Percentiles rank a stretch among this genome's conserved stretches.
Evolutionary conservation across 108 stramenopile genomes (phyloP).

Genomic region (Nitzschia inconspicua): DNA sequence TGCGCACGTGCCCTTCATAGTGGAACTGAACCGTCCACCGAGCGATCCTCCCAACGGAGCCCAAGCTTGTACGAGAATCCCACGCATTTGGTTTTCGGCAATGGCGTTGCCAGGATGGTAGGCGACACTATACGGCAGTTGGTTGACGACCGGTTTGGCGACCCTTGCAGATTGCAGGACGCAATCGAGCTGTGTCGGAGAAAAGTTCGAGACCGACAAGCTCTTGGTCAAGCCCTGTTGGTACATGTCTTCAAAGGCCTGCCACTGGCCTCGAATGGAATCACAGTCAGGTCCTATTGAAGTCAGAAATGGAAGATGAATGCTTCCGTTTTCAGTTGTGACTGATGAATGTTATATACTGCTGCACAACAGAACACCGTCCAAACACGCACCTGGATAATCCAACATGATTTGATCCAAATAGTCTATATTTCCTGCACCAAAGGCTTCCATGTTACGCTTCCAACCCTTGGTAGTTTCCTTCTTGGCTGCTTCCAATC

Average conservation of each 20-base stretch:
- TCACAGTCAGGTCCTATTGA: conserved; percentile 66
- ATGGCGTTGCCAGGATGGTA: conserved; percentile 52
- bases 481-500: conserved; percentile 49
- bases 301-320: too few relatives aligned
- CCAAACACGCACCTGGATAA: conserved; percentile 50
- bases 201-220: conserved; percentile 71
- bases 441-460: conserved; percentile 60
- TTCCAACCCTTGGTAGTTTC: conserved; percentile 67
- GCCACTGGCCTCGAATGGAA: conserved; percentile 75
- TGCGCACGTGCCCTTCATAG: conserved; percentile 42
- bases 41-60: conserved; percentile 50
- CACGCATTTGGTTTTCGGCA: conserved; percentile 56
- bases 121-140: conserved; percentile 62
- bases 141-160: conserved; percentile 73
- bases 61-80: conserved; percentile 74
- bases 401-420: conserved; percentile 82
- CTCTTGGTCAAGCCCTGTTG: conserved; percentile 43
- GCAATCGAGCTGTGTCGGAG: conserved; percentile 56
- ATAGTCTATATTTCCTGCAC: conserved; percentile 58
- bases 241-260: conserved; percentile 67
- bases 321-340: too few relatives aligned
- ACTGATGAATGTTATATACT: too few relatives aligned
- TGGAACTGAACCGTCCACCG: conserved; percentile 39
- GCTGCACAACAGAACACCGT: too few relatives aligned
- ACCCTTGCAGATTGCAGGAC: conserved; percentile 46